Conservation (phyloP, 306 rosid genomes). For the Clitoria ternatea region DNA sequence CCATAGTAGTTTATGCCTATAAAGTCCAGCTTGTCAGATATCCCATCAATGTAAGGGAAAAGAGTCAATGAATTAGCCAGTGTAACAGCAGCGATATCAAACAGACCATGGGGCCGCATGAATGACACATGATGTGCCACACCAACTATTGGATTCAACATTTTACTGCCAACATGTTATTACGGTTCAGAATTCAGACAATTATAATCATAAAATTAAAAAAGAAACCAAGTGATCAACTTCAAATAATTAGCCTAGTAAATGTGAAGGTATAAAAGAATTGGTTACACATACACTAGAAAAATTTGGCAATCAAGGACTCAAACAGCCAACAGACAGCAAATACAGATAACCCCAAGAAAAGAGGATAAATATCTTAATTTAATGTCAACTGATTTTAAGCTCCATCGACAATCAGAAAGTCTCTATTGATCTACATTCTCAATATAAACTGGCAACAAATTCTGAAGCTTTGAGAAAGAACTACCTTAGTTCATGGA, state of each 20-base stretch:
- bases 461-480: slow-evolving; percentile 29
- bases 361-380: not conserved
- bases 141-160: slow-evolving; percentile 59
- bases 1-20: slow-evolving; percentile 97
- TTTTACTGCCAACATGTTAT: slow-evolving; percentile 39
- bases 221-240: slow-evolving; percentile 13
- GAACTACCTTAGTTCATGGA: slow-evolving; percentile 68
- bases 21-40: slow-evolving; percentile 79
- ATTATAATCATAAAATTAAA: slow-evolving; percentile 16
- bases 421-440: not conserved
- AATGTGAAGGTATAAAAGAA: slow-evolving; percentile 14
- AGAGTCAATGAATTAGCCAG: slow-evolving; percentile 80
- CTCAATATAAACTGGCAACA: slow-evolving; percentile 8
- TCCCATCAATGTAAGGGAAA: slow-evolving; percentile 70
- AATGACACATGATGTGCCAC: slow-evolving; percentile 91
- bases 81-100: slow-evolving; percentile 73
- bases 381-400: slow-evolving; percentile 1
- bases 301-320: not conserved
- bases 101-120: slow-evolving; percentile 92
- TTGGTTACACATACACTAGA: not conserved
- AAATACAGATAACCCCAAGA: not conserved
- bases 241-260: slow-evolving; percentile 7
- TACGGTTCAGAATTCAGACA: slow-evolving; percentile 26
- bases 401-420: not conserved
- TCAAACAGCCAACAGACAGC: not conserved